phyloP scores from a whole-genome alignment of 129 eudicot species.

The Lactuca sativa region DNA sequence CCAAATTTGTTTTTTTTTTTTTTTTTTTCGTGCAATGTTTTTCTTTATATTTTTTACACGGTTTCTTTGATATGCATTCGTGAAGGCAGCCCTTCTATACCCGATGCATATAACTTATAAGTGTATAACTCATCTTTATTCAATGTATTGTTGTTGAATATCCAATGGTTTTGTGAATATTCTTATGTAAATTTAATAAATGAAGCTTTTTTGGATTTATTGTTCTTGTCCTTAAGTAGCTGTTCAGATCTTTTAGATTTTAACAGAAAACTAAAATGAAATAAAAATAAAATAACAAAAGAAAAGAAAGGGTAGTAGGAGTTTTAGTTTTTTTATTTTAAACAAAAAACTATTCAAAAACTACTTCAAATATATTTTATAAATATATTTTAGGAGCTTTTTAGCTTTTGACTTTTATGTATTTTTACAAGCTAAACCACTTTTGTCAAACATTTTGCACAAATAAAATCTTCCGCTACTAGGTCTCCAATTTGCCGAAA shows the following conservation, averaged over 20 bases:
- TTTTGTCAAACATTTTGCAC: too few species aligned
- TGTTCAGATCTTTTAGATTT: too few species aligned
- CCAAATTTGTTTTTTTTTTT: background rate
- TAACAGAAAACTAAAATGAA: too few species aligned
- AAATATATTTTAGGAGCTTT: too few species aligned
- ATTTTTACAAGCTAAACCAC: too few species aligned
- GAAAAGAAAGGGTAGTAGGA: too few species aligned
- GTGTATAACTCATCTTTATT: background rate
- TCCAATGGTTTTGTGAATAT: background rate
- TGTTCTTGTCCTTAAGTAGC: background rate
- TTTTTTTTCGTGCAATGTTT: background rate
- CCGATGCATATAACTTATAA: constrained; percentile 51
- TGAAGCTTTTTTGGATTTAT: background rate
- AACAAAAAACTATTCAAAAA: too few species aligned
- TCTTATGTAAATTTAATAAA: background rate
- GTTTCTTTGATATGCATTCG: constrained; percentile 62
- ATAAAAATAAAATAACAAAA: too few species aligned
- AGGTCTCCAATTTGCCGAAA: constrained; percentile 57
- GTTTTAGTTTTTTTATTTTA: too few species aligned
- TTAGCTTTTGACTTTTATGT: too few species aligned
- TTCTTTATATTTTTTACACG: background rate
- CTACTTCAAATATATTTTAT: too few species aligned
- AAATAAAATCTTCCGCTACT: constrained; percentile 42
- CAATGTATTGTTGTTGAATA: constrained; percentile 18
- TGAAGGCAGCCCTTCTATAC: constrained; percentile 89